These are phyloP conservation scores for Plasmodium falciparum DNA, from an alignment of 169 alveolate genomes.

Conservation along the genomic window DNA sequence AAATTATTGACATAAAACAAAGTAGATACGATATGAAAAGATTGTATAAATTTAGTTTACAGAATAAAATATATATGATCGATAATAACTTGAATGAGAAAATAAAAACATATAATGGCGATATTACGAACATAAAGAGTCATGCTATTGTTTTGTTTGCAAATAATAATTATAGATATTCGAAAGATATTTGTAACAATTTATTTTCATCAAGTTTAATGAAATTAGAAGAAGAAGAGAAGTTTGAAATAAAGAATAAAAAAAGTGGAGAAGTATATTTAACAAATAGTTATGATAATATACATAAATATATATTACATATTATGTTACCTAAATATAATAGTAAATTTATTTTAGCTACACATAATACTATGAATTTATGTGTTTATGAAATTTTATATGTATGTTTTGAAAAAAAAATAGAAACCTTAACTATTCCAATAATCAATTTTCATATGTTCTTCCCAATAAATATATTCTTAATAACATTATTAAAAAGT, in stretches of 20 bases:
- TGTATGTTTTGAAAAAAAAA: slow-evolving; percentile 36
- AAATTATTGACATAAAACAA: not conserved
- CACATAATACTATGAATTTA: slow-evolving; percentile 65
- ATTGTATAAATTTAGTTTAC: slow-evolving; percentile 8
- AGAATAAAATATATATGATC: slow-evolving; percentile 28
- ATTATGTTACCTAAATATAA: slow-evolving; percentile 58
- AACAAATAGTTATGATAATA: slow-evolving; percentile 51
- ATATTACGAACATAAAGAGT: slow-evolving; percentile 16
- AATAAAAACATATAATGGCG: slow-evolving; percentile 32
- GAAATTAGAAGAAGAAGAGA: slow-evolving; percentile 68
- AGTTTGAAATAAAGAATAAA: slow-evolving; percentile 22
- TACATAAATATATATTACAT: slow-evolving; percentile 51
- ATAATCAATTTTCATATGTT: slow-evolving; percentile 29
- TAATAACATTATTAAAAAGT: slow-evolving; percentile 29
- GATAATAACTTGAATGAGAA: slow-evolving; percentile 20
- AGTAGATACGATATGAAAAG: not conserved
- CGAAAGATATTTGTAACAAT: slow-evolving; percentile 33
- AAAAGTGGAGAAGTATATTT: slow-evolving; percentile 57
- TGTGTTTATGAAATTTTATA: slow-evolving; percentile 49
- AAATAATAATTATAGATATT: slow-evolving; percentile 26
- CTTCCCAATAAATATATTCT: slow-evolving; percentile 47
- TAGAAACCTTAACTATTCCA: slow-evolving; percentile 46
- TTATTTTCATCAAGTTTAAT: slow-evolving; percentile 42
- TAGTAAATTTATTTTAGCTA: slow-evolving; percentile 54
- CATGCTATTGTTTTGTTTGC: slow-evolving; percentile 51